Evolutionary conservation across 1,139 yeast species (phyloP).

Genomic region (Ashbya aceris): DNA sequence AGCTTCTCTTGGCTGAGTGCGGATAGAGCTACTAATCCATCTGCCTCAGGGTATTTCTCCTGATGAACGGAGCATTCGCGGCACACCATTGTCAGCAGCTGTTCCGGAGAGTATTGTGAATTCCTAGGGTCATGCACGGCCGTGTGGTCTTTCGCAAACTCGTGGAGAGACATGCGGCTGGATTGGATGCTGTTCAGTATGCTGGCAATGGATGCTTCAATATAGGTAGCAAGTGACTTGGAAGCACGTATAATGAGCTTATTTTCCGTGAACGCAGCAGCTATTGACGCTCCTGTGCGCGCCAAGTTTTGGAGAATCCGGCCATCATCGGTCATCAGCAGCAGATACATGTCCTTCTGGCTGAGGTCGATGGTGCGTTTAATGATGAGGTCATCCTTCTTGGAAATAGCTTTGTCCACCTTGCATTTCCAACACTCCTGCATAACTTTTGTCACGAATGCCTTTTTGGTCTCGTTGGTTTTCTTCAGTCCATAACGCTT

Average conservation of each 20-base stretch:
- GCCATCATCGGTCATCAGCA: slow-evolving; percentile 33
- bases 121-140: slow-evolving; percentile 9
- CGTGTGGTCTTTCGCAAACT: slow-evolving; percentile 17
- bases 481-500: slow-evolving; percentile 14
- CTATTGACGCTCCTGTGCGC: slow-evolving; percentile 23
- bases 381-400: slow-evolving; percentile 33
- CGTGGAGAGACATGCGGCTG: slow-evolving; percentile 29
- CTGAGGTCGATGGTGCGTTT: slow-evolving; percentile 30
- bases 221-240: slow-evolving; percentile 27
- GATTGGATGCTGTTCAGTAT: slow-evolving; percentile 33
- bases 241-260: slow-evolving; percentile 29
- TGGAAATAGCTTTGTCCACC: slow-evolving; percentile 28
- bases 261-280: slow-evolving; percentile 29
- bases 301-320: slow-evolving; percentile 31
- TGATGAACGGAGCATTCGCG: slow-evolving; percentile 18
- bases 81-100: slow-evolving; percentile 16
- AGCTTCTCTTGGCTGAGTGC: slow-evolving; percentile 25
- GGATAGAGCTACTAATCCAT: slow-evolving; percentile 14
- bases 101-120: slow-evolving; percentile 7
- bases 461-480: slow-evolving; percentile 14
- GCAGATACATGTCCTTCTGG: slow-evolving; percentile 21
- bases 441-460: slow-evolving; percentile 28
- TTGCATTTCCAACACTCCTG: slow-evolving; percentile 36
- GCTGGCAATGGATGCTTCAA: slow-evolving; percentile 30
- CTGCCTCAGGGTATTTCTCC: slow-evolving; percentile 11